Percentiles rank a stretch among this genome's conserved stretches.
Conservation (phyloP, 1,139 yeast genomes). For the Debaryomyces subglobosus region DNA sequence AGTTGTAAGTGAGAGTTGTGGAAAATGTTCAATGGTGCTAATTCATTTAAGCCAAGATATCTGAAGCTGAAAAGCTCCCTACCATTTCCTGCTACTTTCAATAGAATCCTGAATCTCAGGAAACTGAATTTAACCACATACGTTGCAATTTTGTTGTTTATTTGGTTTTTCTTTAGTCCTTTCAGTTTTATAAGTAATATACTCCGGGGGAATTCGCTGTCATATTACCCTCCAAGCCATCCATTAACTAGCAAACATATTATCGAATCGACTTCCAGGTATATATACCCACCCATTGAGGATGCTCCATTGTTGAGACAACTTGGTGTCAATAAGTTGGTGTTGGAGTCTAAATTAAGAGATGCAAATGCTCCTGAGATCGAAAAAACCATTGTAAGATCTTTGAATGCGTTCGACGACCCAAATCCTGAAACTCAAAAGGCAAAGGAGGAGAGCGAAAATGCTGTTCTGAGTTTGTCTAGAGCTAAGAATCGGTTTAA, state of each 20-base stretch:
- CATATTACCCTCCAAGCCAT: conserved; percentile 35
- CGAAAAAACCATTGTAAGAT: conserved; percentile 32
- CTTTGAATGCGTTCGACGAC: conserved; percentile 53
- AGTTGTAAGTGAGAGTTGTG: background rate
- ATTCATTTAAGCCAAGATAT: conserved; percentile 27
- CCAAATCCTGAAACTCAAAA: conserved; percentile 40
- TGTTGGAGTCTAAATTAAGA: conserved; percentile 45
- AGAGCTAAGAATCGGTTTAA: conserved; percentile 60
- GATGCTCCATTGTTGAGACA: conserved; percentile 63
- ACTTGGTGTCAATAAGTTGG: conserved; percentile 54
- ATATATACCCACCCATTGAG: conserved; percentile 70
- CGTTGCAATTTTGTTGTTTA: conserved; percentile 20
- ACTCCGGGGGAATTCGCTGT: conserved; percentile 7
- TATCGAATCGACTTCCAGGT: conserved; percentile 50
- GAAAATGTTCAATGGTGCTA: conserved; percentile 14
- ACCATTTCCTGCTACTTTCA: conserved; percentile 41
- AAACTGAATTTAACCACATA: conserved; percentile 22
- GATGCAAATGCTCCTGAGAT: conserved; percentile 41
- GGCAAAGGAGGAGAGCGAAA: conserved; percentile 43
- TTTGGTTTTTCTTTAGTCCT: conserved; percentile 33
- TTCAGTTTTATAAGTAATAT: conserved; percentile 13
- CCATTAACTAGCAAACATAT: conserved; percentile 35
- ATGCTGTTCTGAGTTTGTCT: conserved; percentile 39
- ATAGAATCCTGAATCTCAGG: conserved; percentile 18
- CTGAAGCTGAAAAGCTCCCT: conserved; percentile 12